phyloP scores from a whole-genome alignment of 441 rosid species.

The Pelargonium myrrhifolium region DNA sequence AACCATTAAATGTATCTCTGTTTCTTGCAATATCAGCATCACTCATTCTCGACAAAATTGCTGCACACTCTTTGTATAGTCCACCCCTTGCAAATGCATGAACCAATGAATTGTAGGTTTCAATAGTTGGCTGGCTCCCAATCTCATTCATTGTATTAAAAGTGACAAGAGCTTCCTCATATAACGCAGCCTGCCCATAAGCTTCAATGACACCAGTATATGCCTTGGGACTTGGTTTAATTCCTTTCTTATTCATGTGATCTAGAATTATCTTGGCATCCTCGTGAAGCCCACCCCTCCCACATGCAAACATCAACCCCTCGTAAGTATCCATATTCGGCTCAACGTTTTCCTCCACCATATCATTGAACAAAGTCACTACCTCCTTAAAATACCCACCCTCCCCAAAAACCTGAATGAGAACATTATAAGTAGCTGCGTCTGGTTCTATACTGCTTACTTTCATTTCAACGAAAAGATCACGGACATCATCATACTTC shows the following conservation, averaged over 20 bases:
- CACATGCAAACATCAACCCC: constrained; percentile 82
- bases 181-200: constrained; percentile 82
- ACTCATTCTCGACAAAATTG: constrained; percentile 51
- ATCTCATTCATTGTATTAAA: constrained; percentile 84
- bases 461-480: constrained; percentile 91
- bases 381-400: constrained; percentile 98
- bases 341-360: constrained; percentile 89
- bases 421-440: constrained; percentile 73
- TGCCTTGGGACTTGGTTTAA: constrained; percentile 75
- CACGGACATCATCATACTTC: constrained; percentile 73
- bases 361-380: constrained; percentile 83
- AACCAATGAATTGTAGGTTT: constrained; percentile 73
- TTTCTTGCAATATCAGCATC: constrained; percentile 55
- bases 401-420: constrained; percentile 81
- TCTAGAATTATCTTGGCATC: constrained; percentile 69
- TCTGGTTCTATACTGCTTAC: constrained; percentile 78
- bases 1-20: constrained; percentile 68
- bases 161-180: constrained; percentile 81
- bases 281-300: constrained; percentile 82
- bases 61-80: constrained; percentile 62
- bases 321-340: constrained; percentile 88
- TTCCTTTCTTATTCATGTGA: constrained; percentile 64
- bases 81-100: constrained; percentile 85
- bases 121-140: constrained; percentile 66
- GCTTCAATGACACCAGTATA: constrained; percentile 83